These are phyloP conservation scores for Ocimum tenuiflorum DNA, from an alignment of 257 asterid species.

Conservation along the genomic window DNA sequence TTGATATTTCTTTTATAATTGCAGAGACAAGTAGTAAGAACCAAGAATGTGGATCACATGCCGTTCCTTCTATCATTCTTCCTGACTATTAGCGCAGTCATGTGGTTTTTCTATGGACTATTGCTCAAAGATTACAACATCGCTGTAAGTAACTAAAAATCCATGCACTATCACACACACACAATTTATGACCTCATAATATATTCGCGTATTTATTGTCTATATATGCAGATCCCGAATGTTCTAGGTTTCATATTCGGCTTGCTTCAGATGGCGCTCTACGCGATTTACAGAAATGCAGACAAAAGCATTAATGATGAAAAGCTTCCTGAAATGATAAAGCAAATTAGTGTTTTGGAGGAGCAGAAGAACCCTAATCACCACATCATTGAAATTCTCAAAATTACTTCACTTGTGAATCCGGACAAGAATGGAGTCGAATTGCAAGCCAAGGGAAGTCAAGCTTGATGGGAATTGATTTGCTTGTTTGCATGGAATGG, in stretches of 20 bases:
- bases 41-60: slow-evolving; percentile 45
- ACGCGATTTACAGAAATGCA: slow-evolving; percentile 35
- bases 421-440: slow-evolving; percentile 23
- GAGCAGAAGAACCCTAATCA: slow-evolving; percentile 29
- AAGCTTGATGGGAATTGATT: too few species aligned
- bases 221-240: slow-evolving; percentile 65
- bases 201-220: background rate
- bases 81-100: slow-evolving; percentile 46
- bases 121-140: slow-evolving; percentile 42
- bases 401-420: slow-evolving; percentile 18
- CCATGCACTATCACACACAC: too few species aligned
- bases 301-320: slow-evolving; percentile 12
- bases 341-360: slow-evolving; percentile 31
- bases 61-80: slow-evolving; percentile 41
- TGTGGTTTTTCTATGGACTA: slow-evolving; percentile 50
- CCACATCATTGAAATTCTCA: slow-evolving; percentile 39
- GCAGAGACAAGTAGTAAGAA: slow-evolving; percentile 46
- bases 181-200: background rate
- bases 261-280: slow-evolving; percentile 54
- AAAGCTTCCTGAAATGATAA: slow-evolving; percentile 26
- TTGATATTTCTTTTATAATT: background rate
- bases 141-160: slow-evolving; percentile 38
- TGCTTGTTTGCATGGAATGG: slow-evolving; percentile 13
- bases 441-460: too few species aligned
- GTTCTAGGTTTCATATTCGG: slow-evolving; percentile 59